Base-by-base conservation (phyloP, 768 basidiomycete species). In the Krasilnikovozyma curviuscula region DNA sequence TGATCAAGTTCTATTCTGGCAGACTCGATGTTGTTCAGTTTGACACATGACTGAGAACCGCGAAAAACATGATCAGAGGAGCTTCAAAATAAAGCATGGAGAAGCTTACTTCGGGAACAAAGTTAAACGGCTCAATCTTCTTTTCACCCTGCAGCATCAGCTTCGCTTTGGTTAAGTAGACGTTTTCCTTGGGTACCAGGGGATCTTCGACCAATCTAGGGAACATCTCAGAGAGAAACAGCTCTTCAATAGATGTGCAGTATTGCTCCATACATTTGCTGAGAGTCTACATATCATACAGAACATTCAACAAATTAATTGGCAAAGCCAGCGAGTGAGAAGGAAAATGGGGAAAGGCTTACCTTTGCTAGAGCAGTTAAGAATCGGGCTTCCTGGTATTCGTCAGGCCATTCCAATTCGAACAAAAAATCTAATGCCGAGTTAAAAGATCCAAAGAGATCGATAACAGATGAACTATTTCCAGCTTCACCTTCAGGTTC, bases 191-290 rank as follows among this genome's bases (percentile, higher is more conserved):
- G 3, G 50, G 45, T 23, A 46, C 23, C 6, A 18, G 29, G 14
- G 50, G 50, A 7, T 46, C 48, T 21, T 43, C 37, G 5, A 45
- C 28, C 19, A 52, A 37, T 6, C 52, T 43, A 14, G 48, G 52
- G 62, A 81, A 86, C 86, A 95, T 93, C 63, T 95, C 89, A n/a
- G 74, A 67, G 67, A 91, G 76, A 68, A 97, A 98, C 24, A 85
- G 73, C 16, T 77, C 73, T 63, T 95, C 89, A 44, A 98, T 72
- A 43, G 71, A 76, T 12, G 78, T 73, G 57, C 86, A 89, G 61
- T 97, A 98, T 57, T 84, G 81, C 56, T 93, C 83, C 35, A 97
- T 69, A 2, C 83, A 81, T 61, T 85, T 85, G 58, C 83, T 83
- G 55, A 93, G 77, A 0, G 81, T 89, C 88, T 93, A 55, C 4